Evolutionary conservation across 176 grass and related monocot genomes (phyloP).

Genomic region (Raddia distichophylla): DNA sequence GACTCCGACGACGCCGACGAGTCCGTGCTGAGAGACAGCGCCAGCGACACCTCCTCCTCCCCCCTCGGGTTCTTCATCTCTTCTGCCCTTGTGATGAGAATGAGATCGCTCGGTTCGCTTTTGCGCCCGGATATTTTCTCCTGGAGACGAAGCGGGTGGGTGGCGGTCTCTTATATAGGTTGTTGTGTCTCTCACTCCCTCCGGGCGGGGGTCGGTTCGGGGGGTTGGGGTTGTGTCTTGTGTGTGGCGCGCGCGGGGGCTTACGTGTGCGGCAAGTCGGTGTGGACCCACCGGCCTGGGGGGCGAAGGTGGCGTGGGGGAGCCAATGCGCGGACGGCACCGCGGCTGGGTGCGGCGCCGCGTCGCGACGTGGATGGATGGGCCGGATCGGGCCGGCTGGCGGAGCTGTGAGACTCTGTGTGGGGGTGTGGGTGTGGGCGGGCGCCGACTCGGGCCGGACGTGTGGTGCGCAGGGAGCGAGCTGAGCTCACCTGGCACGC

Average conservation of each 20-base stretch:
- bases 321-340: slow-evolving; percentile 20
- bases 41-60: slow-evolving; percentile 33
- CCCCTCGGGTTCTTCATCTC: slow-evolving; percentile 36
- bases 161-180: slow-evolving; percentile 27
- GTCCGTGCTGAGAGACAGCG: slow-evolving; percentile 43
- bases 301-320: background rate
- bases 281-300: background rate
- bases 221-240: background rate
- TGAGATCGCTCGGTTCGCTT: background rate
- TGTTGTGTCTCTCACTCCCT: background rate
- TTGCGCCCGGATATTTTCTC: too few species aligned
- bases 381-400: background rate
- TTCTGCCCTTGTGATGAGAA: too few species aligned
- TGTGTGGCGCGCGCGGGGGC: background rate
- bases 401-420: too few species aligned
- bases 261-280: slow-evolving; percentile 42
- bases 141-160: too few species aligned
- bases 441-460: background rate
- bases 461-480: slow-evolving; percentile 5
- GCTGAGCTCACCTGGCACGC: slow-evolving; percentile 11
- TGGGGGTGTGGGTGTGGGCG: too few species aligned
- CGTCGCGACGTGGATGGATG: slow-evolving; percentile 36
- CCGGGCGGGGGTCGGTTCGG: background rate
- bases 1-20: background rate
- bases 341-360: slow-evolving; percentile 31